Evolutionary conservation across 2,329 filamentous ascomycete genomes (phyloP), one percentile per base, ranked within the genome.

Genomic region (Hypoxylon sp.): DNA sequence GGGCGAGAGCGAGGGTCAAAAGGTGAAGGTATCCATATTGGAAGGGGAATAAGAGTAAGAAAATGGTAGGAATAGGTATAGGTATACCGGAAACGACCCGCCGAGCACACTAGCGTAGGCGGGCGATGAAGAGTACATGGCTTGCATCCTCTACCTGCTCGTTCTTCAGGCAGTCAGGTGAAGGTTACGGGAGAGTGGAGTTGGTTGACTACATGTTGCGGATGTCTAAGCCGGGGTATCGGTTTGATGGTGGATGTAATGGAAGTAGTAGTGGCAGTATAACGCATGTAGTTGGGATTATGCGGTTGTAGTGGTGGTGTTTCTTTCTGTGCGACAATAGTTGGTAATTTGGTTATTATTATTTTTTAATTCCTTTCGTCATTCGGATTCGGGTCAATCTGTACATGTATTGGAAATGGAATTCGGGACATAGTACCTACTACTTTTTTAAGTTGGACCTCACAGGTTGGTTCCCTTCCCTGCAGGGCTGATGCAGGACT

Each of bases 91-190:
- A 52, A 68, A 47, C 46, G 61, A 70, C 64, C 65, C 62, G 68
- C 68, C 57, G 37, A 54, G 50, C 54, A 54, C 63, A 62, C 68
- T 69, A 69, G 61, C 44, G 69, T 63, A 61, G 61, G 69, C 61
- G 58, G 63, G 56, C 57, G 44, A 65, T 50, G 63, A 63, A 60
- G 50, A 50, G 64, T 64, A 67, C 59, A 46, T 70, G 61, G 61
- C 37, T 53, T 62, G 65, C 62, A 65, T 53, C 48, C 46, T 68
- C 55, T 70, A 61, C 56, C 46, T 50, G 26, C 70, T 77, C 75
- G 75, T 76, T 77, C 63, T 68, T 68, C 67, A 68, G 68, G 74
- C 75, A 76, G 71, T 77, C 71, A 77, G 71, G 74, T 62, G 72
- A 66, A 68, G 64, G 57, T 50, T 57, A 70, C 42, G 59, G 37